A percentile compares a stretch with the other conserved stretches of the same genome.
Conservation (phyloP, 352 stramenopile genomes). For the Phytophthora tentaculata region DNA sequence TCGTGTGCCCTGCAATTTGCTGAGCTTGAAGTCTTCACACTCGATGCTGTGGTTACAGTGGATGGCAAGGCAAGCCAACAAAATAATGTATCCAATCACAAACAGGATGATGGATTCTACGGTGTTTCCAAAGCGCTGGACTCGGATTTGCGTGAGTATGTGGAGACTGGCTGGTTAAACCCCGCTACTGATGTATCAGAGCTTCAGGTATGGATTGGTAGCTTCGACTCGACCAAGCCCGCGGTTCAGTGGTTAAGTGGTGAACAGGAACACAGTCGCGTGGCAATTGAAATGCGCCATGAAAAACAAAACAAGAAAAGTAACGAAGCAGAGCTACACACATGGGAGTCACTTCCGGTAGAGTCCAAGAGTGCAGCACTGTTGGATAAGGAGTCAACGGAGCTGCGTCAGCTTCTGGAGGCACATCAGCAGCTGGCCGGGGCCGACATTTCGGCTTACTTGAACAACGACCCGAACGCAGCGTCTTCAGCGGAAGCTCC, state of each 20-base stretch:
- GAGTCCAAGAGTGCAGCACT: constrained; percentile 44
- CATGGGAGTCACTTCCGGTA: constrained; percentile 38
- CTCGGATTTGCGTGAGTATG: constrained; percentile 48
- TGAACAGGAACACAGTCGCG: constrained; percentile 14
- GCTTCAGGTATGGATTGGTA: constrained; percentile 74
- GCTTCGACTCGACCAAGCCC: constrained; percentile 57
- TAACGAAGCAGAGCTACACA: constrained; percentile 5
- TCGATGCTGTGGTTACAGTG: constrained; percentile 8
- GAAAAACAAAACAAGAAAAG: constrained; percentile 24
- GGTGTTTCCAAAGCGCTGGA: constrained; percentile 46
- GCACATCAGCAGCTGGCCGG: constrained; percentile 24
- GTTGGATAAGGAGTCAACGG: constrained; percentile 56
- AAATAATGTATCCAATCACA: background rate
- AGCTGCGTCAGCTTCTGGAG: constrained; percentile 45
- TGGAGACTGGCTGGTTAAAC: constrained; percentile 75
- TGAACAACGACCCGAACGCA: constrained; percentile 63
- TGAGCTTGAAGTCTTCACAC: constrained; percentile 64
- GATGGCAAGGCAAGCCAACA: background rate
- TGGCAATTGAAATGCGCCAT: constrained; percentile 38
- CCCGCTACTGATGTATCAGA: constrained; percentile 37
- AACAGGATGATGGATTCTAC: constrained; percentile 67
- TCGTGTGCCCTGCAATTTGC: constrained; percentile 64
- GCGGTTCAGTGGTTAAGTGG: constrained; percentile 57
- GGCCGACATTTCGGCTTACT: constrained; percentile 40
- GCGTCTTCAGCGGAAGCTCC: background rate